Evolutionary conservation across 352 stramenopile species (phyloP).

Genomic region (Pilasporangium apinafurcum): DNA sequence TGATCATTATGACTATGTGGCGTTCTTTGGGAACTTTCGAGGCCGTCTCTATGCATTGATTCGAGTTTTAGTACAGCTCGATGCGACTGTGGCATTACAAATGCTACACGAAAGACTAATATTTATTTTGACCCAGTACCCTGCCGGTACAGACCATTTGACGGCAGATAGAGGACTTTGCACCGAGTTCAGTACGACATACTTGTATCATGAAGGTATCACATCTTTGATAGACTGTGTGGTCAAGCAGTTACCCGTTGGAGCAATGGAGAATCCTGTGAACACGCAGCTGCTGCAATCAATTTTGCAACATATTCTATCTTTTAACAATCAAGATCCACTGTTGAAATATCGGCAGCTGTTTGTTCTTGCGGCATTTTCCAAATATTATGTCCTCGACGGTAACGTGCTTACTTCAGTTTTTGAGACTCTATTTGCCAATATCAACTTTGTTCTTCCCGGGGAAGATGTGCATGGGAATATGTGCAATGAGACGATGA

Average conservation of each 20-base stretch:
- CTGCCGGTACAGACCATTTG: slow-evolving; percentile 40
- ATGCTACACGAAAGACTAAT: slow-evolving; percentile 52
- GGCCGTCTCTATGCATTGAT: slow-evolving; percentile 71
- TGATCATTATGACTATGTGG: slow-evolving; percentile 59
- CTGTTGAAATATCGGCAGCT: slow-evolving; percentile 73
- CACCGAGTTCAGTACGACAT: slow-evolving; percentile 53
- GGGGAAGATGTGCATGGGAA: slow-evolving; percentile 55
- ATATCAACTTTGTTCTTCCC: slow-evolving; percentile 65
- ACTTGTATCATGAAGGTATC: slow-evolving; percentile 76
- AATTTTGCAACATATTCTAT: slow-evolving; percentile 47
- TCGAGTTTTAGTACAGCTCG: slow-evolving; percentile 54
- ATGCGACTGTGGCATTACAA: slow-evolving; percentile 36
- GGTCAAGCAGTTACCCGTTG: slow-evolving; percentile 57
- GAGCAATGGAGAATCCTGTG: slow-evolving; percentile 25
- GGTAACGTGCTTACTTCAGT: slow-evolving; percentile 48
- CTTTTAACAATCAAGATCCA: slow-evolving; percentile 46
- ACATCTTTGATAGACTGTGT: slow-evolving; percentile 64
- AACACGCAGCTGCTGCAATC: slow-evolving; percentile 37
- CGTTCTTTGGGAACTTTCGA: slow-evolving; percentile 77
- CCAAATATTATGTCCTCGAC: slow-evolving; percentile 72
- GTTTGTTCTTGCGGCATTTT: slow-evolving; percentile 57
- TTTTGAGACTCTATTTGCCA: slow-evolving; percentile 70
- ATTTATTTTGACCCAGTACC: slow-evolving; percentile 48
- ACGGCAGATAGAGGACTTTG: slow-evolving; percentile 34
- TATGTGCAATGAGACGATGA: slow-evolving; percentile 69